Percentiles rank a stretch among this genome's conserved stretches.
Conservation (phyloP, 441 rosid species). For the Erodium moschatum region DNA sequence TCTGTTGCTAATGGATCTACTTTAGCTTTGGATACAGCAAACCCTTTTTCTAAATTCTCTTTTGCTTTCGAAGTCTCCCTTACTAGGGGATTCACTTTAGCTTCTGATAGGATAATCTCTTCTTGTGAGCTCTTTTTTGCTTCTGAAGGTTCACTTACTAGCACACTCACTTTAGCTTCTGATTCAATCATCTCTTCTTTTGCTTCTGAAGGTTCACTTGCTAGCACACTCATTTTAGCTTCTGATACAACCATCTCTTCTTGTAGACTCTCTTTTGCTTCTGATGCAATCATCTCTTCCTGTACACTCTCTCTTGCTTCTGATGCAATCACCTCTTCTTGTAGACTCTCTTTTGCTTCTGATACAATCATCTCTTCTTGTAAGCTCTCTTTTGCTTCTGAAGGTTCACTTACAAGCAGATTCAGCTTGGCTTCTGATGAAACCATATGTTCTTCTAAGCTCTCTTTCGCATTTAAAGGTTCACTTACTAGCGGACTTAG, state of each 20-base stretch:
- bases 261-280: neutral
- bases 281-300: neutral
- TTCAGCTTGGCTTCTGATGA: slow-evolving; percentile 15
- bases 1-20: slow-evolving; percentile 33
- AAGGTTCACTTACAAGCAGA: slow-evolving; percentile 23
- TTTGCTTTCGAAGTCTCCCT: slow-evolving; percentile 23
- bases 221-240: slow-evolving; percentile 26
- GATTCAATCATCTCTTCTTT: slow-evolving; percentile 18
- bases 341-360: slow-evolving; percentile 10
- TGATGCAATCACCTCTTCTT: too few relatives aligned
- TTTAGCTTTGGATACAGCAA: slow-evolving; percentile 9
- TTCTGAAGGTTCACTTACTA: slow-evolving; percentile 23
- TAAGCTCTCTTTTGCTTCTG: neutral
- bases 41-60: slow-evolving; percentile 14
- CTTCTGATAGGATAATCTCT: slow-evolving; percentile 3
- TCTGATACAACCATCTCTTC: neutral
- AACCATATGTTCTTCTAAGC: slow-evolving; percentile 15
- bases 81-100: slow-evolving; percentile 24
- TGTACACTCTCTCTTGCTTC: too few relatives aligned
- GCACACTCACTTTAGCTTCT: slow-evolving; percentile 21
- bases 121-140: slow-evolving; percentile 21
- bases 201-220: slow-evolving; percentile 21
- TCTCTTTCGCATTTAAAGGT: slow-evolving; percentile 22
- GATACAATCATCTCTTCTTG: slow-evolving; percentile 15
- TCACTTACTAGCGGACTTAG: slow-evolving; percentile 27